Evolutionary conservation across 495 filamentous ascomycete species (phyloP).

Genomic region (Massariosphaeria phaeospora): DNA sequence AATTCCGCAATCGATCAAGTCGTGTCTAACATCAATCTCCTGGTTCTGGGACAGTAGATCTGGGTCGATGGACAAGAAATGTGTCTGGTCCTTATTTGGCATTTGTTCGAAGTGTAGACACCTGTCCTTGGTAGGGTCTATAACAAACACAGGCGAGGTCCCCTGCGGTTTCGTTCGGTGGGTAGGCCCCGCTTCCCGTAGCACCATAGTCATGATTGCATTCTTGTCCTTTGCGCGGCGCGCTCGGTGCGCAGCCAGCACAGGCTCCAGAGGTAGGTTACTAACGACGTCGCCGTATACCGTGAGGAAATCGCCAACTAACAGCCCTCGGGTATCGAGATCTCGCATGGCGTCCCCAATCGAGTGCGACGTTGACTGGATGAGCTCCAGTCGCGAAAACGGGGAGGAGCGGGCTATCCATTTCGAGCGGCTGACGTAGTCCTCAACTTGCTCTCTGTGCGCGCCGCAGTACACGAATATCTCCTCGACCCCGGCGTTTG

Average conservation of each 20-base stretch:
- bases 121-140: constrained; percentile 72
- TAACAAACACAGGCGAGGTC: constrained; percentile 74
- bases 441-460: constrained; percentile 84
- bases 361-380: constrained; percentile 80
- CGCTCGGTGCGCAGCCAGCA: constrained; percentile 71
- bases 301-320: constrained; percentile 85
- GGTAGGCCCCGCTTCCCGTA: constrained; percentile 67
- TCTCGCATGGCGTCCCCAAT: constrained; percentile 95
- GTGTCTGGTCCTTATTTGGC: constrained; percentile 27
- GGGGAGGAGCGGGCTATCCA: constrained; percentile 69
- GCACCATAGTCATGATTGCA: constrained; percentile 96
- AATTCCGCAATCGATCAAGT: constrained; percentile 90
- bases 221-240: constrained; percentile 82
- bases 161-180: constrained; percentile 72
- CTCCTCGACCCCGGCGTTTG: constrained; percentile 85
- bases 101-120: constrained; percentile 92
- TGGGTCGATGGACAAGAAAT: constrained; percentile 60
- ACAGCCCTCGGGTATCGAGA: constrained; percentile 77
- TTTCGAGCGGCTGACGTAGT: constrained; percentile 68
- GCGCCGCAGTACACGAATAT: constrained; percentile 87
- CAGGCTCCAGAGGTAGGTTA: constrained; percentile 76
- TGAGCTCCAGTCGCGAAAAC: constrained; percentile 75
- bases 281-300: constrained; percentile 93
- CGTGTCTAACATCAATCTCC: constrained; percentile 74
- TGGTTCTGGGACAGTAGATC: constrained; percentile 59